These are phyloP conservation scores for Trametes meyenii DNA, from an alignment of 768 basidiomycete species.

Conservation along the genomic window DNA sequence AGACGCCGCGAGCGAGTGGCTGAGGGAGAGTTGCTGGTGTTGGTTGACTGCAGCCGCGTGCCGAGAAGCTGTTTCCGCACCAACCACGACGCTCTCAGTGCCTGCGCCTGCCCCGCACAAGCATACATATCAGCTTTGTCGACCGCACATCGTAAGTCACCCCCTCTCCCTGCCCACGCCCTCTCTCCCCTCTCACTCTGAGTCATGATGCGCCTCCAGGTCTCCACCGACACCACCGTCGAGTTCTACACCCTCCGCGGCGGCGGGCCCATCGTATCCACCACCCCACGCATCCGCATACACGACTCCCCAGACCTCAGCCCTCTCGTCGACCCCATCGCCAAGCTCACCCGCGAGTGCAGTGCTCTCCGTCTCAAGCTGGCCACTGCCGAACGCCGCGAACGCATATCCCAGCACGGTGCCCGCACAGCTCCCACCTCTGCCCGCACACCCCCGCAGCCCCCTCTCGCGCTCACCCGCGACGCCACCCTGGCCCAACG, in stretches of 20 bases:
- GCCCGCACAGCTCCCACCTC: conserved; percentile 22
- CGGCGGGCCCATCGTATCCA: conserved; percentile 9
- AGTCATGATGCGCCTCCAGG: conserved; percentile 39
- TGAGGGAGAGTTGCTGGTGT: neutral
- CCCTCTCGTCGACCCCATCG: conserved; percentile 46
- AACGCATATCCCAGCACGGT: conserved; percentile 27
- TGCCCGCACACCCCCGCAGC: conserved; percentile 27
- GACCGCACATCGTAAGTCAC: conserved; percentile 10
- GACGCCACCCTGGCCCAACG: conserved; percentile 15
- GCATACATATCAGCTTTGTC: conserved; percentile 5
- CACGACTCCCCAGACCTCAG: conserved; percentile 31
- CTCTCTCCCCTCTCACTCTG: conserved; percentile 7
- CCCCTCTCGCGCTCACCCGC: conserved; percentile 2
- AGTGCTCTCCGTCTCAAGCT: conserved; percentile 45
- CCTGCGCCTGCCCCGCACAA: conserved; percentile 5
- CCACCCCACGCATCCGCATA: conserved; percentile 30
- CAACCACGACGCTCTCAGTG: conserved; percentile 20
- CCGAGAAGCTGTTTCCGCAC: conserved; percentile 12
- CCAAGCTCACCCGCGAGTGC: conserved; percentile 44
- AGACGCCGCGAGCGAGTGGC: conserved; percentile 8
- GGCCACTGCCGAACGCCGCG: conserved; percentile 43
- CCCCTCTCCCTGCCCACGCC: neutral
- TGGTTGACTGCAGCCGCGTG: conserved; percentile 14
- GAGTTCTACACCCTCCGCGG: conserved; percentile 58
- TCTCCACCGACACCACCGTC: conserved; percentile 57